Evolutionary conservation across 208 protist genomes (phyloP), one percentile per base, ranked within the genome.

Genomic region (Blastocrithidia nonstop): DNA sequence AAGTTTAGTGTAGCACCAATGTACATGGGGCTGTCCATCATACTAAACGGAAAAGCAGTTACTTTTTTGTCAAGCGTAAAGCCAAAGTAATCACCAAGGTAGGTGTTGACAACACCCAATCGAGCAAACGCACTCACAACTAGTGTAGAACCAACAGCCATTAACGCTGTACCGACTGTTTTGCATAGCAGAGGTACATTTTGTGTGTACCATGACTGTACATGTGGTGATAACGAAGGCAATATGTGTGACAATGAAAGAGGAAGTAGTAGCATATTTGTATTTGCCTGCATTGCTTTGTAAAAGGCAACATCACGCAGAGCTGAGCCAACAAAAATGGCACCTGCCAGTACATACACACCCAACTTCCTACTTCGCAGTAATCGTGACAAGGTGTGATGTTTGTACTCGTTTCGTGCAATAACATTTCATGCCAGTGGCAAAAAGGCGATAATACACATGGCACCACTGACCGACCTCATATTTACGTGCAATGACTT

Each of bases 31-130:
- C 94, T 88, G 13, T 72, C 57, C 43, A 92, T 75, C 23, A 88
- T 53, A 47, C 72, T 96, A 59, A 96, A 96, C 19, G 93, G 90
- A 50, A 97, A 97, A 13, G 74, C 68, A 17, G 76, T 93, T 16
- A 97, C 77, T 39, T 61, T 69, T 22, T 72, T 66, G 23, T 75
- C 47, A 80, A 96, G 85, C 2, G 87, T 39, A 41, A 96, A 95
- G 25, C 82, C 87, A 57, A 95, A 97, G 65, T 97, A 96, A 65
- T 97, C 93, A 8, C 84, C 89, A 0, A 96, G 57, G 54, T 93
- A 96, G 8, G 92, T 96, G 15, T 88, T 89, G 15, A 83, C 94
- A 35, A 96, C 56, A 13, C 90, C 90, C 24, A 96, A 71, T 16
- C 62, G 57, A 7, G 46, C 50, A 39, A 85, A 83, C 7, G 83